Conservation (phyloP, 1,284 basidiomycete genomes). For the Sporisorium reilianum region DNA sequence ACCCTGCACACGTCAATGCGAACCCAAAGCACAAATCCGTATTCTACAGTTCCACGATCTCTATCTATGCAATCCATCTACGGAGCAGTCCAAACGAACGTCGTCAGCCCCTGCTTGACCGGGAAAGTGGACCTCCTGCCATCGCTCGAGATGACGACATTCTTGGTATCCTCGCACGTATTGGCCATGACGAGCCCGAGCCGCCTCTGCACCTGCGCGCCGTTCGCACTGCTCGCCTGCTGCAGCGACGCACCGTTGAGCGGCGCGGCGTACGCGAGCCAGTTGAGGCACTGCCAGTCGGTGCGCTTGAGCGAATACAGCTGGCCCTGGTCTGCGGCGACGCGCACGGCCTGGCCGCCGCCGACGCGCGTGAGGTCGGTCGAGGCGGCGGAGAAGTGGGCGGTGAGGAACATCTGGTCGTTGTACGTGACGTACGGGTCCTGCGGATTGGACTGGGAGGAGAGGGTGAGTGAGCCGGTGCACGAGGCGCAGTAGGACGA, state of each 20-base stretch:
- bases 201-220: constrained; percentile 22
- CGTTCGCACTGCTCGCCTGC: constrained; percentile 13
- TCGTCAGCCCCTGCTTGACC: constrained; percentile 38
- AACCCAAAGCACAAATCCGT: neutral
- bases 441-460: constrained; percentile 24
- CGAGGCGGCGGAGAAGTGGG: constrained; percentile 44
- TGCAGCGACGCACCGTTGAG: constrained; percentile 11
- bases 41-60: neutral
- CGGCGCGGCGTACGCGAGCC: constrained; percentile 48
- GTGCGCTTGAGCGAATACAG: constrained; percentile 13
- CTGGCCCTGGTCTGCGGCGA: constrained; percentile 13
- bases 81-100: constrained; percentile 54
- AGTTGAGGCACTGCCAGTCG: constrained; percentile 42
- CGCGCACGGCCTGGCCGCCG: constrained; percentile 39
- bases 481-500: constrained; percentile 48
- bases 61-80: constrained; percentile 8
- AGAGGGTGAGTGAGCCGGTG: constrained; percentile 44
- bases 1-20: too few relatives aligned
- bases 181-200: constrained; percentile 48
- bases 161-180: constrained; percentile 35
- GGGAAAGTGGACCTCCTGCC: constrained; percentile 35
- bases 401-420: constrained; percentile 46
- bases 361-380: constrained; percentile 49
- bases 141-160: constrained; percentile 34
- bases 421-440: constrained; percentile 40